Conservation (phyloP, 2,329 filamentous ascomycete species). For the Pseudonectria buxi region DNA sequence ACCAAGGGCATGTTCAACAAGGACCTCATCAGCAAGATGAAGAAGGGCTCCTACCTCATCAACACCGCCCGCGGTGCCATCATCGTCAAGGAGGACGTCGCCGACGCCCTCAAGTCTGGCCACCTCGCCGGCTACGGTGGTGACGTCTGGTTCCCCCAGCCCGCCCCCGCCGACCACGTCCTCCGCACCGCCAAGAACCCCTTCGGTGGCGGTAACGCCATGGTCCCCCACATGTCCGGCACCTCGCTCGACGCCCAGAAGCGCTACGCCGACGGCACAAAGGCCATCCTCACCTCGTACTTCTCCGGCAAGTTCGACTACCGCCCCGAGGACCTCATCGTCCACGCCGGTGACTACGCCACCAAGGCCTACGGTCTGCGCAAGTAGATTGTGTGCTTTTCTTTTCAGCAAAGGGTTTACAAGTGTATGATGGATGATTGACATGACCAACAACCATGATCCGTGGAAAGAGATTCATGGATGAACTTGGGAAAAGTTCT, state of each 20-base stretch:
- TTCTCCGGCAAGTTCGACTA: slow-evolving; percentile 85
- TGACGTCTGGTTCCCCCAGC: slow-evolving; percentile 97
- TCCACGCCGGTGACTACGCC: slow-evolving; percentile 83
- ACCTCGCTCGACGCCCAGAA: slow-evolving; percentile 98
- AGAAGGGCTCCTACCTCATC: slow-evolving; percentile 92
- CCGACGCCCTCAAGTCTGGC: slow-evolving; percentile 82
- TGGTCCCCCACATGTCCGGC: slow-evolving; percentile 98
- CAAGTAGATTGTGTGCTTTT: no score
- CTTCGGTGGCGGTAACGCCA: slow-evolving; percentile 95
- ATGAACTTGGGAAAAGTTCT: no score
- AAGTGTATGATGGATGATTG: not conserved
- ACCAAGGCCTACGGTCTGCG: slow-evolving; percentile 89
- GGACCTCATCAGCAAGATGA: slow-evolving; percentile 98
- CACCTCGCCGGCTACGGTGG: slow-evolving; percentile 86
- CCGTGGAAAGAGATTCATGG: no score
- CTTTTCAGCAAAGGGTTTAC: no score
- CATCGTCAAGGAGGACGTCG: slow-evolving; percentile 98
- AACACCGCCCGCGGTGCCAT: slow-evolving; percentile 99
- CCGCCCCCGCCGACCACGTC: slow-evolving; percentile 85
- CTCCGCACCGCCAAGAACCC: slow-evolving; percentile 91
- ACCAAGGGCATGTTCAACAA: slow-evolving; percentile 97
- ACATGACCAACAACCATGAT: not conserved
- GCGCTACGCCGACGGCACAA: slow-evolving; percentile 80
- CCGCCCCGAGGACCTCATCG: slow-evolving; percentile 82
- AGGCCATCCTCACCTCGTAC: slow-evolving; percentile 88